Evolutionary conservation across 106 monocot species (phyloP).

Genomic region (Ottelia alismoides): DNA sequence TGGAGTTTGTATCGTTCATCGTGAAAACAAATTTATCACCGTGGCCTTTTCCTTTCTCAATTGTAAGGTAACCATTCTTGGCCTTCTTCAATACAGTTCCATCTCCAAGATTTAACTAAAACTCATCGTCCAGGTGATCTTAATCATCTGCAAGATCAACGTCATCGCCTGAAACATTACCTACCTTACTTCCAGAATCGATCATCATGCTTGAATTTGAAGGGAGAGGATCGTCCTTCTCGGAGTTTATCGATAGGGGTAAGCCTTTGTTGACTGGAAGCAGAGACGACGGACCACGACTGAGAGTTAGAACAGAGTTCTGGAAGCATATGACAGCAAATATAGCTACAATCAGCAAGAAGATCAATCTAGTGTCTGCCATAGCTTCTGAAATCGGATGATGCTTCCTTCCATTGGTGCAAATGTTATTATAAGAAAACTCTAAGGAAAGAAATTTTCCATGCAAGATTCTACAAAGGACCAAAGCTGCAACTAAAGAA

Average conservation of each 20-base stretch:
- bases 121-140: not conserved
- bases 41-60: not conserved
- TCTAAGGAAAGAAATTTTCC: no score
- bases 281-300: not conserved
- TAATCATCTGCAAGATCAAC: not conserved
- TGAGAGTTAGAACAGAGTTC: not conserved
- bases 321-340: not conserved
- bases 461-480: no score
- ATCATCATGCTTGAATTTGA: no score
- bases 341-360: not conserved
- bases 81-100: not conserved
- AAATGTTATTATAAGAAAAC: no score
- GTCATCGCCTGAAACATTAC: not conserved
- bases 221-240: not conserved
- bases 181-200: not conserved
- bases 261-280: not conserved
- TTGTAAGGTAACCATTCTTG: not conserved
- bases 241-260: not conserved
- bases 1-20: not conserved
- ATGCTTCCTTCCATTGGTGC: no score
- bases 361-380: not conserved
- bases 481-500: no score
- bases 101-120: not conserved
- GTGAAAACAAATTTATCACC: not conserved
- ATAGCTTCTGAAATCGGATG: conserved; percentile 5